phyloP scores from a whole-genome alignment of 2,329 filamentous ascomycete genomes.

The Monosporascus cannonballus region DNA sequence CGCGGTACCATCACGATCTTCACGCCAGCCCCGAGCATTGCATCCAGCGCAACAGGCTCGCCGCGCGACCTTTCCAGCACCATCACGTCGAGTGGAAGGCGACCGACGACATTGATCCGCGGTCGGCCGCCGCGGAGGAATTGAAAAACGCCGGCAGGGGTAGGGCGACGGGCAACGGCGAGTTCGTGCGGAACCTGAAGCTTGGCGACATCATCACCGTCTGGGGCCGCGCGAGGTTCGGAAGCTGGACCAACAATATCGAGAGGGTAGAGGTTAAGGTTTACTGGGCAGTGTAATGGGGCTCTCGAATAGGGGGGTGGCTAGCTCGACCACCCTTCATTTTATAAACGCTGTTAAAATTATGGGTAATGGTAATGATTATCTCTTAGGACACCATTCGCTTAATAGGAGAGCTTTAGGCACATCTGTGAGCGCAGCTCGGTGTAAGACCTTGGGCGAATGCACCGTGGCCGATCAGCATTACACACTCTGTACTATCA shows the following conservation, averaged over 20 bases:
- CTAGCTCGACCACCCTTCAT: too few species aligned
- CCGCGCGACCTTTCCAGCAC: conserved; percentile 25
- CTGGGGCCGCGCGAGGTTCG: conserved; percentile 54
- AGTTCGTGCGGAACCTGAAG: conserved; percentile 49
- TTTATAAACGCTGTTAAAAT: too few species aligned
- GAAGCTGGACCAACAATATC: conserved; percentile 47
- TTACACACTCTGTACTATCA: too few species aligned
- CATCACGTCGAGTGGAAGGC: conserved; percentile 50
- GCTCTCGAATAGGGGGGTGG: neutral
- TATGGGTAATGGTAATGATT: neutral
- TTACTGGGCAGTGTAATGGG: conserved; percentile 47
- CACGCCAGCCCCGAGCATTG: conserved; percentile 28
- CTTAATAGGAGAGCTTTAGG: too few species aligned
- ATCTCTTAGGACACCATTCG: too few species aligned
- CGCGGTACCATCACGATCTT: conserved; percentile 33
- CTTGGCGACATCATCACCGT: conserved; percentile 57
- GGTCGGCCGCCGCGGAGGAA: conserved; percentile 32
- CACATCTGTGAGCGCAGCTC: too few species aligned
- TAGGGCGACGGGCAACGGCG: conserved; percentile 41
- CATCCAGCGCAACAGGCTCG: conserved; percentile 43
- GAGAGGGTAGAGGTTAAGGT: conserved; percentile 46
- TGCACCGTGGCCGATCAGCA: too few species aligned
- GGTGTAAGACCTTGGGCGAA: too few species aligned
- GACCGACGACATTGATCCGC: conserved; percentile 39
- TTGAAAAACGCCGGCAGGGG: conserved; percentile 43